These are phyloP conservation scores for Balansia obtecta DNA, from an alignment of 2,329 filamentous ascomycete genomes.

Conservation along the genomic window DNA sequence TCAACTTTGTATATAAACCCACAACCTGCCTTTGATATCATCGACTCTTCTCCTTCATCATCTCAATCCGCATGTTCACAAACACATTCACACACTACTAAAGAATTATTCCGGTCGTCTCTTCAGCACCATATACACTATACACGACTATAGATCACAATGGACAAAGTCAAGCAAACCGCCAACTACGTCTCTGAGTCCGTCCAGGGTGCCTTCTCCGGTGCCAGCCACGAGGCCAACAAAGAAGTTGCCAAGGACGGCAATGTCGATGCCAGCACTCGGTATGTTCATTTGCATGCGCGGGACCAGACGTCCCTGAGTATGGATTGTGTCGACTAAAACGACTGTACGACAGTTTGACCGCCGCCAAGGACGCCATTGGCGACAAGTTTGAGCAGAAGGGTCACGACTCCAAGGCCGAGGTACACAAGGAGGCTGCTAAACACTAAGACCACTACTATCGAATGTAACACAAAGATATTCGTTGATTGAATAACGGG, in stretches of 20 bases:
- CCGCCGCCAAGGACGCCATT: constrained; percentile 36
- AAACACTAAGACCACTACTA: constrained; percentile 15
- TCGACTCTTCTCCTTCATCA: not conserved
- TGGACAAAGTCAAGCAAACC: constrained; percentile 46
- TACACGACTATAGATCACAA: constrained; percentile 14
- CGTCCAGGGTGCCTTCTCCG: constrained; percentile 42
- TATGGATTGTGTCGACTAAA: not conserved
- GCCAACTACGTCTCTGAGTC: constrained; percentile 59
- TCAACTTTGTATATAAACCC: constrained; percentile 2
- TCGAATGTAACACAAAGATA: not conserved
- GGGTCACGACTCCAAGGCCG: constrained; percentile 27
- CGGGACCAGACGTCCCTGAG: not conserved
- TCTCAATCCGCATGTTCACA: constrained; percentile 10
- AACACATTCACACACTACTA: not conserved
- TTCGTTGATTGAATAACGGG: not conserved
- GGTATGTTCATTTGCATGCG: constrained; percentile 27
- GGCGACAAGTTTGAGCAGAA: constrained; percentile 34
- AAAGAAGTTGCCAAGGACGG: constrained; percentile 54
- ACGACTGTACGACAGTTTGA: constrained; percentile 18
- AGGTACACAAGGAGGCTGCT: constrained; percentile 27
- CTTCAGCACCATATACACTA: constrained; percentile 5
- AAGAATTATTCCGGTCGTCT: too few relatives aligned
- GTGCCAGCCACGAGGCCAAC: constrained; percentile 57
- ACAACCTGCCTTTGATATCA: not conserved
- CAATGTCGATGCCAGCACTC: constrained; percentile 39